phyloP scores from a whole-genome alignment of 129 eudicot genomes.

The Artemisia tridentata region DNA sequence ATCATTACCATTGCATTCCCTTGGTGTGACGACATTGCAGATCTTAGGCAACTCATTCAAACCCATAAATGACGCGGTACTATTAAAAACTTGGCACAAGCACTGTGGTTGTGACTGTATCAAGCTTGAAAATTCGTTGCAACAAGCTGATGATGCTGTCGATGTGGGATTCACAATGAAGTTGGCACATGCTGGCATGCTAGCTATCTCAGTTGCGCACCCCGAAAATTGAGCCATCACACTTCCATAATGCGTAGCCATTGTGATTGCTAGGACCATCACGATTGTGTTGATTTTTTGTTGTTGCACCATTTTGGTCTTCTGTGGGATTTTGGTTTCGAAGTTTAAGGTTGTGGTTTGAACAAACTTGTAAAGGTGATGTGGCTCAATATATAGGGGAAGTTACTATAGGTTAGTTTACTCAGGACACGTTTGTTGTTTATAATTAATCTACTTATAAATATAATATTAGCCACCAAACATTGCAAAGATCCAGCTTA shows the following conservation, averaged over 20 bases:
- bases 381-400: no score
- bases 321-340: constrained; percentile 4
- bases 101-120: constrained; percentile 32
- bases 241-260: constrained; percentile 31
- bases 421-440: no score
- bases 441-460: neutral
- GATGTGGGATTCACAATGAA: constrained; percentile 25
- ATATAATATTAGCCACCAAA: neutral
- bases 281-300: neutral
- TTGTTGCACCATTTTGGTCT: neutral
- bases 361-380: neutral
- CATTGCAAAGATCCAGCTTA: neutral
- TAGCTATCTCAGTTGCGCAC: constrained; percentile 27
- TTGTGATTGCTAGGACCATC: constrained; percentile 26
- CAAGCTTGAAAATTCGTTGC: constrained; percentile 22
- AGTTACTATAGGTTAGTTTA: no score
- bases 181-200: constrained; percentile 28
- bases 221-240: constrained; percentile 40
- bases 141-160: constrained; percentile 27
- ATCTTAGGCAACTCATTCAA: constrained; percentile 22
- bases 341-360: neutral
- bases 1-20: constrained; percentile 33
- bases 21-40: constrained; percentile 35
- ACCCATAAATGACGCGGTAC: constrained; percentile 25
- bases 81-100: constrained; percentile 29